phyloP scores from a whole-genome alignment of 495 filamentous ascomycete species.

The Tuber melanosporum region DNA sequence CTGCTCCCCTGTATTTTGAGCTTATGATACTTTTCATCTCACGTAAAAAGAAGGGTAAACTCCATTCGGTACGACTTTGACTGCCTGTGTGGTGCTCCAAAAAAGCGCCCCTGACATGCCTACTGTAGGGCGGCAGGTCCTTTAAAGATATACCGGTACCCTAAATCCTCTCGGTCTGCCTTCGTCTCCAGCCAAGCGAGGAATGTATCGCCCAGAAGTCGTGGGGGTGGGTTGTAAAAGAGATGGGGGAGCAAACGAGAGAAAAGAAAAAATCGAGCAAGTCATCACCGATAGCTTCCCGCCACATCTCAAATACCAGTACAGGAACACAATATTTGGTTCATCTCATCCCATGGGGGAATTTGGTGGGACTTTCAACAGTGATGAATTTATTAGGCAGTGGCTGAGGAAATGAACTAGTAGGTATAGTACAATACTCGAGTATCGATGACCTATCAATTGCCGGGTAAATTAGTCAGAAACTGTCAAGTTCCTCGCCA shows the following conservation, averaged over 20 bases:
- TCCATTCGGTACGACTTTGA: not conserved
- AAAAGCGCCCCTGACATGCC: not conserved
- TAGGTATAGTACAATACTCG: no score
- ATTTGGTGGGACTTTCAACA: not conserved
- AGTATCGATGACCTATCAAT: no score
- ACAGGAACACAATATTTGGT: not conserved
- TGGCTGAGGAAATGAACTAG: not conserved
- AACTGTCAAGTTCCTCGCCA: no score
- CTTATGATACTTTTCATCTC: not conserved
- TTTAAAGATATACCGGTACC: not conserved
- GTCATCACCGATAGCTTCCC: not conserved
- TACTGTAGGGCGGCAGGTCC: not conserved
- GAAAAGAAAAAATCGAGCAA: not conserved
- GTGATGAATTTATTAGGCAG: not conserved
- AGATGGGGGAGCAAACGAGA: not conserved
- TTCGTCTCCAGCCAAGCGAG: not conserved
- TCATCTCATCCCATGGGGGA: not conserved
- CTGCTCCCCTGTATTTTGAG: not conserved
- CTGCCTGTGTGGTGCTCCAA: not conserved
- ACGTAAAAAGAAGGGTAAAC: not conserved
- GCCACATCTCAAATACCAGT: not conserved
- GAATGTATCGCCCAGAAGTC: not conserved
- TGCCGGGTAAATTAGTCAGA: not conserved
- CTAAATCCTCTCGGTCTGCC: not conserved
- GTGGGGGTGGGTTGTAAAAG: not conserved